Evolutionary conservation across 2,329 filamentous ascomycete species (phyloP).

Genomic region (Cordyceps tenuipes): DNA sequence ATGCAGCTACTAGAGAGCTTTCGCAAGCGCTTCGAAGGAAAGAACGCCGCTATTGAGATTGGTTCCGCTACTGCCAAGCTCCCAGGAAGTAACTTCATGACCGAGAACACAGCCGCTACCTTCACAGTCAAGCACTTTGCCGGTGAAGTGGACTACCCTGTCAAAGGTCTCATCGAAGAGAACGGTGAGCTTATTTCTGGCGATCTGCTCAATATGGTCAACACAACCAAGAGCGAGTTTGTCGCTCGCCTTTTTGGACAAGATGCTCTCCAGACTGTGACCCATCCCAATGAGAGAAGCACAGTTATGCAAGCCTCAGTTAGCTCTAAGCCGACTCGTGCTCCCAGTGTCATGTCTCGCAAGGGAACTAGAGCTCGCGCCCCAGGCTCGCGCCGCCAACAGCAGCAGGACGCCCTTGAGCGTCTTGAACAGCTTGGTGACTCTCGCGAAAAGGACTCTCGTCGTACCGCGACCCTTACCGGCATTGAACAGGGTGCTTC

Average conservation of each 20-base stretch:
- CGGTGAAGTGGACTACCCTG: constrained; percentile 89
- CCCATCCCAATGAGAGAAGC: constrained; percentile 83
- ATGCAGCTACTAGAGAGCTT: constrained; percentile 84
- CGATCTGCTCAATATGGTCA: constrained; percentile 90
- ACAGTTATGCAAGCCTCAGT: constrained; percentile 95
- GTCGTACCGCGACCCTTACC: constrained; percentile 28
- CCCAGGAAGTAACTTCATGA: constrained; percentile 83
- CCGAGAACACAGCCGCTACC: constrained; percentile 67
- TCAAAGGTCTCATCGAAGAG: constrained; percentile 82
- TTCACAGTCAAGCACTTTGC: constrained; percentile 96
- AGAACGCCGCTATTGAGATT: constrained; percentile 83
- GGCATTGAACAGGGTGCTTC: constrained; percentile 72
- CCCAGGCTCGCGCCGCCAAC: constrained; percentile 27
- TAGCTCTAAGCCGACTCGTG: constrained; percentile 86
- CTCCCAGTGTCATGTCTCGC: constrained; percentile 83
- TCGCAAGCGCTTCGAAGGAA: constrained; percentile 87
- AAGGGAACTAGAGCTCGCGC: constrained; percentile 47
- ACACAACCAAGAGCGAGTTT: constrained; percentile 79
- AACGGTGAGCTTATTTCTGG: constrained; percentile 95
- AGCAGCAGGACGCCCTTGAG: constrained; percentile 35
- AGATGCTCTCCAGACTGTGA: constrained; percentile 82
- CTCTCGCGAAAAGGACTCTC: constrained; percentile 33
- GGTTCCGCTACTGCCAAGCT: constrained; percentile 65
- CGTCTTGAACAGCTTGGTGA: constrained; percentile 44
- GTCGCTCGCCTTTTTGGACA: constrained; percentile 90